Conservation (phyloP, 768 basidiomycete genomes). For the Hypsizygus marmoreus region DNA sequence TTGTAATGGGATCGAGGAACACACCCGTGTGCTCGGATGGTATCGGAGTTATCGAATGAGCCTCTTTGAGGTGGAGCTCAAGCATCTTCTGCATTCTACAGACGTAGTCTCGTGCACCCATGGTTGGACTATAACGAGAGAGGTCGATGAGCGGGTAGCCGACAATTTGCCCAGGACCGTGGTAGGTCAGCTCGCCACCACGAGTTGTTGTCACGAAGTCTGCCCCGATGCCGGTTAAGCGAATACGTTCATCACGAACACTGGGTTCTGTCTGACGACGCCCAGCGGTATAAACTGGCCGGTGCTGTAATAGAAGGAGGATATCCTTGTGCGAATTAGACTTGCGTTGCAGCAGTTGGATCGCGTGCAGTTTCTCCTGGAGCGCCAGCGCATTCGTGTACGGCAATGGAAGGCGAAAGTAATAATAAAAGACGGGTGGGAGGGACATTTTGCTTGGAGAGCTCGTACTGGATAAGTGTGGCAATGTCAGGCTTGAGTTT, state of each 20-base stretch:
- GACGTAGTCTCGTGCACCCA: conserved; percentile 80
- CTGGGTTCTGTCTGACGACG: conserved; percentile 74
- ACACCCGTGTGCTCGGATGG: conserved; percentile 88
- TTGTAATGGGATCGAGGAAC: conserved; percentile 77
- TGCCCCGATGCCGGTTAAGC: conserved; percentile 78
- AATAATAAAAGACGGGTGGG: conserved; percentile 75
- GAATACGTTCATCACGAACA: conserved; percentile 55
- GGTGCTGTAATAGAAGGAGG: conserved; percentile 83
- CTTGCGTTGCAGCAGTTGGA: conserved; percentile 58
- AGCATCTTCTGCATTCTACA: conserved; percentile 78
- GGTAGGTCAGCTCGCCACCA: conserved; percentile 95
- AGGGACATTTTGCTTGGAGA: too few relatives aligned
- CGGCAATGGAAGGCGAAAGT: conserved; percentile 76
- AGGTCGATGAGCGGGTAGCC: conserved; percentile 95
- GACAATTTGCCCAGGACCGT: conserved; percentile 96
- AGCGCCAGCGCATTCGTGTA: conserved; percentile 68
- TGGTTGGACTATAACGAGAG: conserved; percentile 70
- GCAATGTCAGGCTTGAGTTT: too few relatives aligned
- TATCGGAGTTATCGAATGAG: conserved; percentile 56
- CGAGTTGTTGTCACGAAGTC: conserved; percentile 82
- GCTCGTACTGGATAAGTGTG: too few relatives aligned
- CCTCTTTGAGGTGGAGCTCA: conserved; percentile 57
- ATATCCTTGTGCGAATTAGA: conserved; percentile 53
- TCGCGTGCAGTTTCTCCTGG: conserved; percentile 69
- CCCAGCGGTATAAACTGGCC: conserved; percentile 95